A percentile compares a stretch with the other conserved stretches of the same genome.
Evolutionary conservation across 2,329 filamentous ascomycete species (phyloP).

Genomic region (Trichophyton equinum): DNA sequence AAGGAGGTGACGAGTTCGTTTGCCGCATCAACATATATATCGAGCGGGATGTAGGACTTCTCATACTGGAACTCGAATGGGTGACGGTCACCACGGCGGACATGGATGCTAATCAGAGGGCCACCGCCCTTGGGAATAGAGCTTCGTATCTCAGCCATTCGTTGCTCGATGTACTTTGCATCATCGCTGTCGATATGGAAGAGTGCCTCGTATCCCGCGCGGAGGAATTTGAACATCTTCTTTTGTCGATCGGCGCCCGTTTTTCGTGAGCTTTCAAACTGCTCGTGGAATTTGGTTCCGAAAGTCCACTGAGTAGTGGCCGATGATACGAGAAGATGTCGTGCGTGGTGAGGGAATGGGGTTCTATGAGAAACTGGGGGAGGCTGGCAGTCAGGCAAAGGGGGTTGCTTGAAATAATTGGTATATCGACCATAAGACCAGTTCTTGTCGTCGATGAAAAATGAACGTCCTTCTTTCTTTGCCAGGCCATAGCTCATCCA

Average conservation of each 20-base stretch:
- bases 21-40: constrained; percentile 52
- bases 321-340: constrained; percentile 60
- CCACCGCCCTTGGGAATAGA: constrained; percentile 37
- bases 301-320: constrained; percentile 55
- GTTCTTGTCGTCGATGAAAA: constrained; percentile 73
- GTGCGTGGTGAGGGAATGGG: constrained; percentile 64
- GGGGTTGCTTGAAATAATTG: constrained; percentile 57
- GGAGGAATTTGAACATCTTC: constrained; percentile 55
- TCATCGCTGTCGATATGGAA: constrained; percentile 59
- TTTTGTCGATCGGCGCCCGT: constrained; percentile 42
- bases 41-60: constrained; percentile 63
- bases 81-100: constrained; percentile 68
- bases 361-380: constrained; percentile 65
- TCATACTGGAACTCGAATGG: constrained; percentile 66
- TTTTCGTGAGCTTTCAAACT: constrained; percentile 40
- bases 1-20: constrained; percentile 41
- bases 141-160: constrained; percentile 44
- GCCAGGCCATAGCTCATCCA: constrained; percentile 79
- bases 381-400: constrained; percentile 52
- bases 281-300: constrained; percentile 44
- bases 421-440: constrained; percentile 72
- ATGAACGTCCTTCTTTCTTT: constrained; percentile 57
- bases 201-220: constrained; percentile 58
- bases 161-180: constrained; percentile 48
- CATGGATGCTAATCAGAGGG: constrained; percentile 57